Evolutionary conservation across 441 rosid species (phyloP).

Genomic region (Capsella rubella): DNA sequence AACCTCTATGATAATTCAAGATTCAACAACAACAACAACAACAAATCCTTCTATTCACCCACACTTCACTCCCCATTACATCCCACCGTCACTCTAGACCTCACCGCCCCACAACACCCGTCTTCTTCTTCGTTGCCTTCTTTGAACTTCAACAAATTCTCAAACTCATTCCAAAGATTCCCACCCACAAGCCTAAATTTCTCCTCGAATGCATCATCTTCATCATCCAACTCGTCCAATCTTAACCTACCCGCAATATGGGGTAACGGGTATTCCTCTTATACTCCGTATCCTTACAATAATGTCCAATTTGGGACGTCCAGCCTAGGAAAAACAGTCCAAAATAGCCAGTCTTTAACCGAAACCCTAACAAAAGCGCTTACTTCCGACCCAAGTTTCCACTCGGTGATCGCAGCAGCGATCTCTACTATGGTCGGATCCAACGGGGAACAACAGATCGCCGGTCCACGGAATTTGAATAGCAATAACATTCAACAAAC

Average conservation of each 20-base stretch:
- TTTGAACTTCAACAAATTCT: conserved; percentile 51
- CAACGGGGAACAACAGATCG: conserved; percentile 41
- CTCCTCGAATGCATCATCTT: conserved; percentile 51
- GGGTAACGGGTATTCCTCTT: conserved; percentile 55
- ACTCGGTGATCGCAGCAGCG: conserved; percentile 71
- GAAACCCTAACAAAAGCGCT: conserved; percentile 75
- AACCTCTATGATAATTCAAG: conserved; percentile 58
- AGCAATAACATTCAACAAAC: conserved; percentile 37
- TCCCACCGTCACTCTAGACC: conserved; percentile 88
- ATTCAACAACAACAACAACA: conserved; percentile 47
- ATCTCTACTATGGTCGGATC: conserved; percentile 66
- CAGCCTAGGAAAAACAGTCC: conserved; percentile 36
- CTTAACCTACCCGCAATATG: conserved; percentile 51
- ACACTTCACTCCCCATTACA: conserved; percentile 50
- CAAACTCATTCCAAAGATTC: conserved; percentile 50
- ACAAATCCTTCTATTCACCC: conserved; percentile 52
- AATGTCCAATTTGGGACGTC: conserved; percentile 47
- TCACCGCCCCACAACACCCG: conserved; percentile 54
- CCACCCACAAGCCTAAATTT: conserved; percentile 61
- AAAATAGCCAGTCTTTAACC: conserved; percentile 55
- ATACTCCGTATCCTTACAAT: conserved; percentile 44
- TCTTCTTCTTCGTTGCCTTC: conserved; percentile 49
- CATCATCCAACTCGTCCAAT: conserved; percentile 53
- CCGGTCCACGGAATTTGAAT: conserved; percentile 23
- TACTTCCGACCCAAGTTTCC: conserved; percentile 70